These are phyloP conservation scores for Marchantia paleacea DNA, from an alignment of 225 moss, liverwort and hornwort species.

Conservation along the genomic window DNA sequence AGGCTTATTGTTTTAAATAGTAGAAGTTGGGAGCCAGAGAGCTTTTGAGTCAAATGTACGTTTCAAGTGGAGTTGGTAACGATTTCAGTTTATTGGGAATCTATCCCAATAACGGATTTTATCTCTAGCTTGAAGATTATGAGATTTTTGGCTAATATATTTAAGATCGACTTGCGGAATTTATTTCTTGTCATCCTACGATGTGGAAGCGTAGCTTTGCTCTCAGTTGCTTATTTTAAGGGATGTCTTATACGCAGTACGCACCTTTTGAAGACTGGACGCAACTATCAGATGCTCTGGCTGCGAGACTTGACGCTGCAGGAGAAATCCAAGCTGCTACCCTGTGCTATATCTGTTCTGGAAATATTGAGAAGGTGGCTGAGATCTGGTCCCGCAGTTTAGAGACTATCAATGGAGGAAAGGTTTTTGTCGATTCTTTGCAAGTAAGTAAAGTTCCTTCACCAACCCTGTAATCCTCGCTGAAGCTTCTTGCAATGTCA, in stretches of 20 bases:
- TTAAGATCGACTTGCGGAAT: no score
- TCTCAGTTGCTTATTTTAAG: neutral
- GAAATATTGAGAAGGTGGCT: constrained; percentile 87
- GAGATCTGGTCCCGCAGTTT: constrained; percentile 93
- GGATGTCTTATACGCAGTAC: constrained; percentile 50
- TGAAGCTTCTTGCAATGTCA: neutral
- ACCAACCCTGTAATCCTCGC: neutral
- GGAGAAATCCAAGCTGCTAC: constrained; percentile 78
- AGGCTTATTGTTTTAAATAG: no score
- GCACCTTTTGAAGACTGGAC: constrained; percentile 96
- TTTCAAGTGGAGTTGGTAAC: no score
- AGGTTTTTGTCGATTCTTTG: constrained; percentile 74
- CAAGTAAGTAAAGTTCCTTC: constrained; percentile 51
- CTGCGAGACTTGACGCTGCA: constrained; percentile 73
- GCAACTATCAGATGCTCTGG: constrained; percentile 79
- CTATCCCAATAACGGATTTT: neutral
- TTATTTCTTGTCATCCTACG: neutral
- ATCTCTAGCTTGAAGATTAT: neutral
- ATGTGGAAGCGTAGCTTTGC: neutral
- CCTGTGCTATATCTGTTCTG: constrained; percentile 94
- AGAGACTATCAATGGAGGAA: constrained; percentile 63
- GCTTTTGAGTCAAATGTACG: no score
- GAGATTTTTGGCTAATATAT: neutral
- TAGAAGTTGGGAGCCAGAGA: no score
- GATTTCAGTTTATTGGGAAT: no score